Evolutionary conservation across 2,329 filamentous ascomycete species (phyloP).

Genomic region (Clonostachys byssicola): DNA sequence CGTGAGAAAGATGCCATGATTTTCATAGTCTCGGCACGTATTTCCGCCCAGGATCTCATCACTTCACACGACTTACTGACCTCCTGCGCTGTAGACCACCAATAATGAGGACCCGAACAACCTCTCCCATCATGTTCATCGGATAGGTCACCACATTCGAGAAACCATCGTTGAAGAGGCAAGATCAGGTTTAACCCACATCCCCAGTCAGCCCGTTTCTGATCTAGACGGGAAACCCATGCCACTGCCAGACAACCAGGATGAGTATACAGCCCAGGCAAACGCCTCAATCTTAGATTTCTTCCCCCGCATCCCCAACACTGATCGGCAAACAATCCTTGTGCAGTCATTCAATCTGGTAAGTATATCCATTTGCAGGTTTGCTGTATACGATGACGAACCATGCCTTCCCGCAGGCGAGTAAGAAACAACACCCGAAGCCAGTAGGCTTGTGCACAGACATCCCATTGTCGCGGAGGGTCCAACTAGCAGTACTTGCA

Average conservation of each 20-base stretch:
- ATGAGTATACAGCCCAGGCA: conserved; percentile 58
- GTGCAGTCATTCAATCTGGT: conserved; percentile 61
- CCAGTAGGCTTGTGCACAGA: conserved; percentile 54
- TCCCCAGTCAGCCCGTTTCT: conserved; percentile 10
- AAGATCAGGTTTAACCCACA: conserved; percentile 17
- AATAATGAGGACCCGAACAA: conserved; percentile 24
- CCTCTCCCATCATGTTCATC: conserved; percentile 49
- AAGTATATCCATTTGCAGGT: neutral
- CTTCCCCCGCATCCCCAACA: conserved; percentile 62
- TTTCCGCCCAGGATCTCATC: neutral
- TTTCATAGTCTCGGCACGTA: conserved; percentile 61
- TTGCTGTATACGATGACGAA: no score
- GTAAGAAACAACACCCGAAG: conserved; percentile 24
- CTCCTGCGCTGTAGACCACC: conserved; percentile 14
- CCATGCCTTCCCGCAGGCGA: neutral
- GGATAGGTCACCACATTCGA: conserved; percentile 57
- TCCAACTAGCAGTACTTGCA: conserved; percentile 61
- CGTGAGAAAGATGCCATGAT: conserved; percentile 59
- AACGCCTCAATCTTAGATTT: conserved; percentile 59
- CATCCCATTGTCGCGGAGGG: conserved; percentile 55
- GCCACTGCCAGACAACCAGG: conserved; percentile 54
- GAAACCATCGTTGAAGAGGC: conserved; percentile 56
- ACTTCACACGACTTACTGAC: neutral
- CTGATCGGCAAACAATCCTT: conserved; percentile 58
- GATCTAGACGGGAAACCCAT: conserved; percentile 36